phyloP scores from a whole-genome alignment of 768 basidiomycete genomes.

The Boletus rufocinnamomeus region DNA sequence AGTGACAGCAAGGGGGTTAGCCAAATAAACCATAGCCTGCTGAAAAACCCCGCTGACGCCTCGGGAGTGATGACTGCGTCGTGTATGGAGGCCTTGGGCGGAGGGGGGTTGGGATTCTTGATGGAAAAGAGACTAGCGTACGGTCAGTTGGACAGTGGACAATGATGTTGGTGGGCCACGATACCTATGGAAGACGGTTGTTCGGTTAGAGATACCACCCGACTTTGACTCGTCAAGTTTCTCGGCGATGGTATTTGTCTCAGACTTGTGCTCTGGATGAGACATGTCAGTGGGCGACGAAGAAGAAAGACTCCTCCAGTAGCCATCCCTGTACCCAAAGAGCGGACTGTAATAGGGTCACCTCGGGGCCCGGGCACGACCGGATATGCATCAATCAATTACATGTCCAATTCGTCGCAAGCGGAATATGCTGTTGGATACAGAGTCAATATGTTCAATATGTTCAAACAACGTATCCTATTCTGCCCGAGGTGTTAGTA shows the following conservation, averaged over 20 bases:
- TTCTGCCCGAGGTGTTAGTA: too few relatives aligned
- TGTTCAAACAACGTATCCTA: too few relatives aligned
- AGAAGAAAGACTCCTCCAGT: background rate
- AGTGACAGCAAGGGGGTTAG: conserved; percentile 68
- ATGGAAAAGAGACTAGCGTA: conserved; percentile 14
- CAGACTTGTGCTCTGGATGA: background rate
- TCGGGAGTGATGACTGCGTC: conserved; percentile 69
- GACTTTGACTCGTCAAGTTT: background rate
- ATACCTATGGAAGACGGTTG: conserved; percentile 5
- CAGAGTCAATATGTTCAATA: too few relatives aligned
- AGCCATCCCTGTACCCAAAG: too few relatives aligned
- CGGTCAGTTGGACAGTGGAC: background rate
- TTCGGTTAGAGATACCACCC: background rate
- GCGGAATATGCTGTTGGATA: too few relatives aligned
- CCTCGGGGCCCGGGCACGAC: too few relatives aligned
- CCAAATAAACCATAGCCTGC: conserved; percentile 71
- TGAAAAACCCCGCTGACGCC: conserved; percentile 58
- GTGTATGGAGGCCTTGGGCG: conserved; percentile 54
- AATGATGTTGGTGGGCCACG: background rate
- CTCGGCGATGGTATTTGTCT: background rate
- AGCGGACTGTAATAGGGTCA: too few relatives aligned
- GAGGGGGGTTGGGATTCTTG: conserved; percentile 32
- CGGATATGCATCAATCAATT: too few relatives aligned
- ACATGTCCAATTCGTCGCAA: too few relatives aligned
- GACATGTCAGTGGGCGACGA: conserved; percentile 4